Evolutionary conservation across 345 rosid genomes (phyloP), one percentile per base, ranked within the genome.

Genomic region (Hibiscus trionum): DNA sequence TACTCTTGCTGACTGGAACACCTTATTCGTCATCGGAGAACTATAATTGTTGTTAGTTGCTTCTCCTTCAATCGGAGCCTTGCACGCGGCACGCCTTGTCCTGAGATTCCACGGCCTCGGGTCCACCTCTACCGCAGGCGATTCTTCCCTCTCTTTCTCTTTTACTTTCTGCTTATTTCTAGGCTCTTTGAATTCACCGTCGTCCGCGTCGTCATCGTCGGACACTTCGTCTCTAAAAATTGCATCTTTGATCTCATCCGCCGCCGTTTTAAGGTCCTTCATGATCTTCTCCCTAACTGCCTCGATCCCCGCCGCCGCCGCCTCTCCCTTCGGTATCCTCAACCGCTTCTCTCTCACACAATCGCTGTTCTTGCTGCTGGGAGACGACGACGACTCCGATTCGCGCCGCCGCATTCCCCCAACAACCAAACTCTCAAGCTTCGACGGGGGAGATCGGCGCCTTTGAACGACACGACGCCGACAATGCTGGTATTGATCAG

Each of bases 101-200:
- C 97, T 79, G 75, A 93, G 84, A 79, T 91, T 93, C 97, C 97
- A 93, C 47, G 93, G 97, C 77, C 79, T 75, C 24, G 66, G 80
- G 71, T 75, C 83, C 69, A n/a, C 83, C 57, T 75, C 57, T 2
- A 21, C 75, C 31, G 72, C 77, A 71, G 79, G 70, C 44, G 80
- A 70, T 29, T 79, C 79, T 60, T 71, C 78, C 73, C 68, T 70
- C 39, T 80, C 73, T 44, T 65, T 79, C 52, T 47, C 52, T 47
- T 44, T 61, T 7, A 31, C 26, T 16, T 21, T 59, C 21, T 37
- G 29, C 10, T 79, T 77, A 55, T 37, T n/a, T 19, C 77, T 77
- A 55, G 24, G 66, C 21, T 59, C 66, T 59, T 44, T 57, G 26
- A 71, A 42, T 58, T 39, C 80, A 16, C 59, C 47, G 29, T 66